Conservation (phyloP, 2,329 filamentous ascomycete genomes). For the Alternaria brassicae region DNA sequence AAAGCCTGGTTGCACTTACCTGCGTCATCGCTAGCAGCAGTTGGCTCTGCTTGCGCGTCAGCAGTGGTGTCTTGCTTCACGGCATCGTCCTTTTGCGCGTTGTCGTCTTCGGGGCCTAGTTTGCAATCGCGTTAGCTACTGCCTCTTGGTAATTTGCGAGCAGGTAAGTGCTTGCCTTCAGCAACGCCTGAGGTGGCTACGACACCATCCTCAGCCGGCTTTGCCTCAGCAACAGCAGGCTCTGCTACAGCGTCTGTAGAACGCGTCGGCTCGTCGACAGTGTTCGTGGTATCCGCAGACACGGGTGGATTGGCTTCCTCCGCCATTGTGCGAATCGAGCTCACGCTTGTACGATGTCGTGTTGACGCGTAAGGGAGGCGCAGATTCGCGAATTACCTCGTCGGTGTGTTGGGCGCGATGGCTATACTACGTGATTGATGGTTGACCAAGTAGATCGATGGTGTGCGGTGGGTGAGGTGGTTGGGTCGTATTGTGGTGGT, state of each 20-base stretch:
- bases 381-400: slow-evolving; percentile 41
- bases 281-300: slow-evolving; percentile 36
- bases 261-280: slow-evolving; percentile 42
- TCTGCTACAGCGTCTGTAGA: slow-evolving; percentile 35
- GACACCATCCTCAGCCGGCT: slow-evolving; percentile 39
- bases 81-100: slow-evolving; percentile 26
- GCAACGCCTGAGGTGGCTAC: slow-evolving; percentile 36
- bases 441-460: slow-evolving; percentile 41
- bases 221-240: slow-evolving; percentile 39
- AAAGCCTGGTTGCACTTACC: slow-evolving; percentile 29
- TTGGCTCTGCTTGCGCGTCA: slow-evolving; percentile 36
- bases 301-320: slow-evolving; percentile 43
- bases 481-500: slow-evolving; percentile 38
- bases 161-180: slow-evolving; percentile 37
- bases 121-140: slow-evolving; percentile 29
- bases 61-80: slow-evolving; percentile 32
- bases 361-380: slow-evolving; percentile 46
- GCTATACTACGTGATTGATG: slow-evolving; percentile 43
- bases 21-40: slow-evolving; percentile 27
- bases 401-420: slow-evolving; percentile 35
- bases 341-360: slow-evolving; percentile 43
- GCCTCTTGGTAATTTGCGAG: background rate
- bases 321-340: slow-evolving; percentile 46
- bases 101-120: slow-evolving; percentile 29
- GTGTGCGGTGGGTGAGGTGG: slow-evolving; percentile 46